A percentile compares a stretch with the other conserved stretches of the same genome.
These are phyloP conservation scores for Margaritispora aquatica DNA, from an alignment of 495 filamentous ascomycete genomes.

Conservation along the genomic window DNA sequence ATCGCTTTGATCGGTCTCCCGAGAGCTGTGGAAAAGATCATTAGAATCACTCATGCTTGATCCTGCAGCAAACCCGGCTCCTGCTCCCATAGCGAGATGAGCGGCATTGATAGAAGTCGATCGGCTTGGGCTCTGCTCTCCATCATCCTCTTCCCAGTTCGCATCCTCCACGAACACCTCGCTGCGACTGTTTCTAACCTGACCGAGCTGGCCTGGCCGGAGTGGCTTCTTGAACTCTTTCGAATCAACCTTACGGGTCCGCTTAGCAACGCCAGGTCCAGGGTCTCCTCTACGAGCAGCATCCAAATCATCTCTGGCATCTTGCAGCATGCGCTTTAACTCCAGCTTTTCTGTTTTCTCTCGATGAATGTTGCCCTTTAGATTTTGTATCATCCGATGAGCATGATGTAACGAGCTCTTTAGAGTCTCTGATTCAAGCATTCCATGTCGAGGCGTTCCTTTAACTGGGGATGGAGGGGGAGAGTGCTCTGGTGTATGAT, in stretches of 20 bases:
- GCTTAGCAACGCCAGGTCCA: conserved; percentile 43
- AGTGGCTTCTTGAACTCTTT: conserved; percentile 71
- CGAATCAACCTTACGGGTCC: conserved; percentile 63
- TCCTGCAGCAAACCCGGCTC: conserved; percentile 5
- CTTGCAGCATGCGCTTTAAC: conserved; percentile 90
- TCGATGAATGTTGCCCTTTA: conserved; percentile 89
- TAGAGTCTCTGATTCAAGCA: conserved; percentile 87
- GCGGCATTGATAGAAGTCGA: conserved; percentile 11
- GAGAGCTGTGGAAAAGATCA: conserved; percentile 80
- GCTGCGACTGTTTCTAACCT: conserved; percentile 63
- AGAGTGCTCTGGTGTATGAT: conserved; percentile 79
- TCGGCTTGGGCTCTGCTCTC: conserved; percentile 41
- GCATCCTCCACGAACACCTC: conserved; percentile 73
- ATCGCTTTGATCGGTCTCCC: conserved; percentile 69
- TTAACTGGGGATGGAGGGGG: conserved; percentile 88
- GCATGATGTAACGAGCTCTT: conserved; percentile 92
- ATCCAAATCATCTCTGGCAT: conserved; percentile 90
- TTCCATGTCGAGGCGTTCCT: conserved; percentile 80
- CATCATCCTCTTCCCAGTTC: conserved; percentile 85
- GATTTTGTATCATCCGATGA: conserved; percentile 89
- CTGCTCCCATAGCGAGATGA: conserved; percentile 11
- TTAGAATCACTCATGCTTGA: conserved; percentile 25
- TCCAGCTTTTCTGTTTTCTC: conserved; percentile 98
- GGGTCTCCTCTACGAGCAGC: conserved; percentile 46
- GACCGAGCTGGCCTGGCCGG: conserved; percentile 69